Percentiles rank a stretch among this genome's conserved stretches.
phyloP scores from a whole-genome alignment of 2,329 filamentous ascomycete species.

The Sphaerulina populicola region DNA sequence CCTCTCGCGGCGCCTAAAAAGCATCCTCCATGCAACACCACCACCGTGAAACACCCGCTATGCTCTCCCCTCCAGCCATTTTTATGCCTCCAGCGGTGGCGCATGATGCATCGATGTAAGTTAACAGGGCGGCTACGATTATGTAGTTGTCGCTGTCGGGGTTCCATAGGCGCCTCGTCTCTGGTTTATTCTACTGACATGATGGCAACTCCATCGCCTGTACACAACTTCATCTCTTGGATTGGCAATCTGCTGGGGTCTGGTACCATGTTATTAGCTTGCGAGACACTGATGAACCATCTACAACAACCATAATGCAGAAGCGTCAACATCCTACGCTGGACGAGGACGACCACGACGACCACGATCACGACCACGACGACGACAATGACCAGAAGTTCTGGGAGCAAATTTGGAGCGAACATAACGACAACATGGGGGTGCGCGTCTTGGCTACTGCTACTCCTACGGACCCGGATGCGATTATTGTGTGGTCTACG shows the following conservation, averaged over 20 bases:
- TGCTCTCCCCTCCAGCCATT: constrained; percentile 6
- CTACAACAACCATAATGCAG: background rate
- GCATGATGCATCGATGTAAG: background rate
- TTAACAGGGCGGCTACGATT: background rate
- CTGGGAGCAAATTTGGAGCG: background rate
- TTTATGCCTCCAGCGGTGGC: constrained; percentile 5
- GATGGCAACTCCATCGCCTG: background rate
- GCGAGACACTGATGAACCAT: background rate
- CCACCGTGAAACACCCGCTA: constrained; percentile 10
- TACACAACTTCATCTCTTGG: background rate
- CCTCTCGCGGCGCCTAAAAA: constrained; percentile 3
- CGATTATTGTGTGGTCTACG: constrained; percentile 2
- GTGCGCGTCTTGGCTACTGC: background rate
- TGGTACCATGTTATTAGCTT: background rate
- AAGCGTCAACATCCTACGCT: background rate
- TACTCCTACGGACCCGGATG: background rate
- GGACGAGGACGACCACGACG: background rate
- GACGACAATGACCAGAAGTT: background rate
- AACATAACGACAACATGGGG: background rate
- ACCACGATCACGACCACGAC: no score
- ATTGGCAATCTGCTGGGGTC: background rate
- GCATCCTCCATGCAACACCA: background rate
- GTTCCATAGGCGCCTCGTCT: background rate
- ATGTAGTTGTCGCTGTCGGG: no score
- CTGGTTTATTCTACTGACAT: background rate